These are phyloP conservation scores for Dioscorea cayenensis DNA, from an alignment of 116 monocot species.

Conservation along the genomic window DNA sequence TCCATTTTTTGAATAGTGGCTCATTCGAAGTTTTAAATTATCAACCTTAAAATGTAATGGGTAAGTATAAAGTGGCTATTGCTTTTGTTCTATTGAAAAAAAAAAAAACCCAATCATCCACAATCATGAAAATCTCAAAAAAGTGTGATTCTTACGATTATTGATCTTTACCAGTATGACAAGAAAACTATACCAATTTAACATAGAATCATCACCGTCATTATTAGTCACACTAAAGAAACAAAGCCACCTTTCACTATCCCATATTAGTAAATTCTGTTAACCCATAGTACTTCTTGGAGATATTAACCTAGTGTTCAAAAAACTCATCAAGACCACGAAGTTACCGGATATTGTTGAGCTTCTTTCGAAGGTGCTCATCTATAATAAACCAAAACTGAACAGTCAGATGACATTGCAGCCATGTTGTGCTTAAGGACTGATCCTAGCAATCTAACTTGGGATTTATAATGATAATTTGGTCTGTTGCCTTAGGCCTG, in stretches of 20 bases:
- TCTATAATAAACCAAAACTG: conserved; percentile 26
- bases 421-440: conserved; percentile 28
- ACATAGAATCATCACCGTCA: neutral
- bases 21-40: no score
- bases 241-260: neutral
- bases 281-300: no score
- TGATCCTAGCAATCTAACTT: conserved; percentile 51
- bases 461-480: conserved; percentile 35
- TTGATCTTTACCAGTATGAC: neutral
- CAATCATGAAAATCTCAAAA: no score
- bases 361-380: conserved; percentile 32
- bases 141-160: neutral
- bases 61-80: no score
- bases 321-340: conserved; percentile 10
- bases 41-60: no score
- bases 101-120: no score
- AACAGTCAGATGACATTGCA: conserved; percentile 23
- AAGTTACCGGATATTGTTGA: conserved; percentile 44
- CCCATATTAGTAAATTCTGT: neutral
- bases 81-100: no score
- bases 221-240: neutral
- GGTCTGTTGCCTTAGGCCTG: conserved; percentile 61
- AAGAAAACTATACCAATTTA: neutral
- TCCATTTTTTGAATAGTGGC: no score
- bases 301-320: conserved; percentile 3